Conservation (phyloP, 2,329 filamentous ascomycete genomes). For the Colletotrichum navitas region DNA sequence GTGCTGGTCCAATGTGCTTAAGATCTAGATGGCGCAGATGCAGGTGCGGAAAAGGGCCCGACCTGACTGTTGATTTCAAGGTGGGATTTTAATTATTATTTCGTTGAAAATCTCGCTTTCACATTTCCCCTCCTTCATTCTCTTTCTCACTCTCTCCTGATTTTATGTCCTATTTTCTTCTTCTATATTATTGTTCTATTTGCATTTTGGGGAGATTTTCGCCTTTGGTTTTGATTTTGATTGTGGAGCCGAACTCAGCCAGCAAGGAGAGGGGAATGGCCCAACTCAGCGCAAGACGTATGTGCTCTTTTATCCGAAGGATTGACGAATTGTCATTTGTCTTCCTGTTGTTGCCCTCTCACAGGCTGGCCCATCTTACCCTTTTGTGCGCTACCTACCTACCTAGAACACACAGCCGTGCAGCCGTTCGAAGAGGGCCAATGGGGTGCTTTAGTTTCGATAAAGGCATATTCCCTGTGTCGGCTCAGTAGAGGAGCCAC, state of each 20-base stretch:
- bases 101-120: not conserved
- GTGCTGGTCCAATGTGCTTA: not conserved
- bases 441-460: not conserved
- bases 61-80: not conserved
- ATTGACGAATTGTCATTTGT: not conserved
- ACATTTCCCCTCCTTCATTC: not conserved
- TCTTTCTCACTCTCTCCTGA: not conserved
- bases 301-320: not conserved
- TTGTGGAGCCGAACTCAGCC: not conserved
- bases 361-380: not conserved
- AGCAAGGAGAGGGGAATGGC: too few relatives aligned
- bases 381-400: not conserved
- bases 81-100: constrained; percentile 1
- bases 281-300: not conserved
- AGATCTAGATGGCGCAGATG: not conserved
- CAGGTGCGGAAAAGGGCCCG: constrained; percentile 1
- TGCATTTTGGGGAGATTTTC: not conserved
- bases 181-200: not conserved
- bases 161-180: too few relatives aligned
- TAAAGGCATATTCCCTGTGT: not conserved
- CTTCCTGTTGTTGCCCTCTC: not conserved
- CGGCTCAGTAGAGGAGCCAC: not conserved
- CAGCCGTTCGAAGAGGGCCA: not conserved
- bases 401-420: not conserved
- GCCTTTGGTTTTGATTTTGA: not conserved